phyloP scores from a whole-genome alignment of 805 yeast genomes.

The Geotrichum ghanense region DNA sequence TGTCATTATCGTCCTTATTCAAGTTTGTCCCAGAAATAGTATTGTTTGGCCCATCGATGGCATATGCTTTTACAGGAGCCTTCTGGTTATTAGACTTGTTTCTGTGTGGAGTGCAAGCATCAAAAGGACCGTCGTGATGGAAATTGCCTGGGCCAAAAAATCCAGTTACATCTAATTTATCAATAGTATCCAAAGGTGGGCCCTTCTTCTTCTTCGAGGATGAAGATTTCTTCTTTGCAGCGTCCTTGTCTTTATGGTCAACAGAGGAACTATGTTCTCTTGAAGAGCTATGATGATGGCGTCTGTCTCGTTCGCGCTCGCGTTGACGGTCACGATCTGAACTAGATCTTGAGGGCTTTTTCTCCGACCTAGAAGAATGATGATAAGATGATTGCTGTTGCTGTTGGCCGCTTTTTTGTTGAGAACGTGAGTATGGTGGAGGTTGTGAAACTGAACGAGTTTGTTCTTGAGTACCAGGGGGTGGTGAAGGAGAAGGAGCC shows the following conservation, averaged over 20 bases:
- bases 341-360: neutral
- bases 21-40: constrained; percentile 62
- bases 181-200: constrained; percentile 78
- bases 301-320: too few relatives aligned
- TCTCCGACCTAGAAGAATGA: too few relatives aligned
- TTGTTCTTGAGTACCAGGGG: too few relatives aligned
- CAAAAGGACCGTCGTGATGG: constrained; percentile 99
- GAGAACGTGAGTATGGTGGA: neutral
- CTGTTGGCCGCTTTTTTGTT: neutral
- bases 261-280: neutral
- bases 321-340: neutral
- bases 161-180: constrained; percentile 91
- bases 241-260: neutral
- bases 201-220: constrained; percentile 29
- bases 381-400: too few relatives aligned
- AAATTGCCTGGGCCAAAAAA: constrained; percentile 85
- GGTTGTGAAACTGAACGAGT: neutral
- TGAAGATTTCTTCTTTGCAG: neutral
- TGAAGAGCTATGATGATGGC: neutral
- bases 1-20: constrained; percentile 34
- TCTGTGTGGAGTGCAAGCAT: constrained; percentile 95
- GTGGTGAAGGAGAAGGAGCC: neutral
- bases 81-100: constrained; percentile 47
- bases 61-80: constrained; percentile 94
- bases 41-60: constrained; percentile 89